A percentile compares a stretch with the other conserved stretches of the same genome.
Conservation (phyloP, 2,329 filamentous ascomycete species). For the Cladophialophora yegresii region DNA sequence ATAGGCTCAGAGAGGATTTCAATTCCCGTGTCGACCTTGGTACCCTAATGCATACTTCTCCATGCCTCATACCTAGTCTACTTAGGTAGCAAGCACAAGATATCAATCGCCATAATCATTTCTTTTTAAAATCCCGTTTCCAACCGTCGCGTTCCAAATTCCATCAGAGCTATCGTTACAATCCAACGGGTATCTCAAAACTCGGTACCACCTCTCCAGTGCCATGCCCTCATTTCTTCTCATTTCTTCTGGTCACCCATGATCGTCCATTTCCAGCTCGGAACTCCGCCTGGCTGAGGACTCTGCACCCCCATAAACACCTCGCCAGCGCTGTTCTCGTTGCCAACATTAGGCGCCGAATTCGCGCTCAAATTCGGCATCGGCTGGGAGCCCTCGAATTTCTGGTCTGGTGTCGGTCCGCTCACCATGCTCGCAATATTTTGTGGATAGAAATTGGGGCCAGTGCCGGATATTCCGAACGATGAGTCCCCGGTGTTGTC, state of each 20-base stretch:
- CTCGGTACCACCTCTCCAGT: constrained; percentile 1
- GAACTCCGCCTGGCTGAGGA: constrained; percentile 31
- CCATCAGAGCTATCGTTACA: constrained; percentile 19
- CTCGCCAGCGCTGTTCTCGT: constrained; percentile 30
- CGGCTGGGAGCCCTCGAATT: constrained; percentile 12
- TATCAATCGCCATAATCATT: not conserved
- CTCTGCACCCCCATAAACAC: constrained; percentile 37
- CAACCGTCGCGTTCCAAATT: not conserved
- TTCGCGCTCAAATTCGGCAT: constrained; percentile 27
- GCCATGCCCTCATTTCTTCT: constrained; percentile 24
- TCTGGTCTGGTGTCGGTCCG: constrained; percentile 25
- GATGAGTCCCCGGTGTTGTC: constrained; percentile 21
- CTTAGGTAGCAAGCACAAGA: not conserved
- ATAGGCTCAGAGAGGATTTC: not conserved
- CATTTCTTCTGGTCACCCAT: constrained; percentile 32
- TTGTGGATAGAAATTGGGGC: constrained; percentile 23
- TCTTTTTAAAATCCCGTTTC: not conserved
- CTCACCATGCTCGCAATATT: constrained; percentile 25
- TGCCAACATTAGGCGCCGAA: constrained; percentile 11
- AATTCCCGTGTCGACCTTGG: not conserved
- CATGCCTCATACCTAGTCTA: not conserved
- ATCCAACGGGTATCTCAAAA: constrained; percentile 19
- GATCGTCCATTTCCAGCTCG: constrained; percentile 36
- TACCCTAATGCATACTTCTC: not conserved
- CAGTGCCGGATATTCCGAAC: constrained; percentile 23